These are phyloP conservation scores for Salmacisia buchloeana DNA, from an alignment of 1,284 basidiomycete species.

Conservation along the genomic window DNA sequence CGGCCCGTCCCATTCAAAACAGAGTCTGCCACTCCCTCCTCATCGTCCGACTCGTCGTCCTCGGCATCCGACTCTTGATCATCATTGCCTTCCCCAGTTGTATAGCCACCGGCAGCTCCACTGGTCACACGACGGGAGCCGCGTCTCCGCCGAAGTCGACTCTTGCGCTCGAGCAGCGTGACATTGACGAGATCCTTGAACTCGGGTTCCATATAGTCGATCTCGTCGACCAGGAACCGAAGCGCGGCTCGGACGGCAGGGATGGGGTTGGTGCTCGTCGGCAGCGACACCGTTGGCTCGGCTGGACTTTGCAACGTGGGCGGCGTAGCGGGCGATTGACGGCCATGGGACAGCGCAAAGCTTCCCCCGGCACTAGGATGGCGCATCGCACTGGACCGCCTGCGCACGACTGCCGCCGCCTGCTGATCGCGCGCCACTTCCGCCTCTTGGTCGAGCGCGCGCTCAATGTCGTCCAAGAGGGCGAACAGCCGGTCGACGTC, in stretches of 20 bases:
- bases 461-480: constrained; percentile 32
- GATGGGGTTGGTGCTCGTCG: constrained; percentile 21
- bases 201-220: constrained; percentile 36
- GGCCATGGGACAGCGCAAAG: background rate
- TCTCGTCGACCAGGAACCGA: constrained; percentile 21
- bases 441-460: constrained; percentile 17
- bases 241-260: constrained; percentile 29
- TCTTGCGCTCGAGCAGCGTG: constrained; percentile 23
- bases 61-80: constrained; percentile 23
- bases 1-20: background rate
- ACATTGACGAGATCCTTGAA: constrained; percentile 34
- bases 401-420: background rate
- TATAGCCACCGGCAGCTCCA: background rate
- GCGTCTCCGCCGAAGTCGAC: background rate
- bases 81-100: constrained; percentile 13
- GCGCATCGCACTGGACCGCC: background rate
- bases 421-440: background rate
- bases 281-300: background rate
- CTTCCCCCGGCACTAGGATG: background rate
- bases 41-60: constrained; percentile 6
- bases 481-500: constrained; percentile 33
- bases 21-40: constrained; percentile 8
- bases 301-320: background rate
- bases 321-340: background rate
- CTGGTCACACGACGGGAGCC: background rate